Evolutionary conservation across 345 rosid genomes (phyloP).

Genomic region (Brassica carinata): DNA sequence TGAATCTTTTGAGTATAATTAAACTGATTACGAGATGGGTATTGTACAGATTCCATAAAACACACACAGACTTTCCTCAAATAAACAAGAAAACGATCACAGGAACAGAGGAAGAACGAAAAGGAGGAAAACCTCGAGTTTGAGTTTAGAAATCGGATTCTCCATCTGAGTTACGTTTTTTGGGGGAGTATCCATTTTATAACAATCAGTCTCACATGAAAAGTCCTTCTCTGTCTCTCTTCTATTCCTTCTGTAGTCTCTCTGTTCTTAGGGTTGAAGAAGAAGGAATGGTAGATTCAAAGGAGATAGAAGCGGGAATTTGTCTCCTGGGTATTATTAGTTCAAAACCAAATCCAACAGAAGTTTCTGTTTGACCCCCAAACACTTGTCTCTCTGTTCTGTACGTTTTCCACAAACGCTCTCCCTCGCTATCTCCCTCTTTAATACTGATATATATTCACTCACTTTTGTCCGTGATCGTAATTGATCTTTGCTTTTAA

Average conservation of each 20-base stretch:
- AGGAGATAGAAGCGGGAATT: not conserved
- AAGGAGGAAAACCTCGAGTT: not conserved
- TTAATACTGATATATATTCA: not conserved
- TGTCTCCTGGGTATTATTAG: too few relatives aligned
- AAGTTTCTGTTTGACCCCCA: not conserved
- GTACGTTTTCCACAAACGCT: not conserved
- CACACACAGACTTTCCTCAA: constrained; percentile 1
- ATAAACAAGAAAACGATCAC: not conserved
- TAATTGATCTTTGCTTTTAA: not conserved
- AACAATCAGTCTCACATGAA: not conserved
- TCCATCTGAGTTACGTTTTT: not conserved
- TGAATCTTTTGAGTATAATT: not conserved
- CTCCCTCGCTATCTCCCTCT: too few relatives aligned
- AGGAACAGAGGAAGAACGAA: not conserved
- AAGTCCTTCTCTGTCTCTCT: not conserved
- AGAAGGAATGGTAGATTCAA: not conserved
- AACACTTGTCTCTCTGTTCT: not conserved
- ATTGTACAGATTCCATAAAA: not conserved
- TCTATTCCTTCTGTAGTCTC: not conserved
- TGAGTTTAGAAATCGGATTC: not conserved
- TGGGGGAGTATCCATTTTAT: not conserved
- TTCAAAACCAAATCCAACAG: not conserved
- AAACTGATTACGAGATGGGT: constrained; percentile 1
- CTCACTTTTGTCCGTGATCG: not conserved
- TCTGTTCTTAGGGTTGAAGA: not conserved